These are phyloP conservation scores for Chaetomium olivaceum DNA, from an alignment of 2,329 filamentous ascomycete species.

Conservation along the genomic window DNA sequence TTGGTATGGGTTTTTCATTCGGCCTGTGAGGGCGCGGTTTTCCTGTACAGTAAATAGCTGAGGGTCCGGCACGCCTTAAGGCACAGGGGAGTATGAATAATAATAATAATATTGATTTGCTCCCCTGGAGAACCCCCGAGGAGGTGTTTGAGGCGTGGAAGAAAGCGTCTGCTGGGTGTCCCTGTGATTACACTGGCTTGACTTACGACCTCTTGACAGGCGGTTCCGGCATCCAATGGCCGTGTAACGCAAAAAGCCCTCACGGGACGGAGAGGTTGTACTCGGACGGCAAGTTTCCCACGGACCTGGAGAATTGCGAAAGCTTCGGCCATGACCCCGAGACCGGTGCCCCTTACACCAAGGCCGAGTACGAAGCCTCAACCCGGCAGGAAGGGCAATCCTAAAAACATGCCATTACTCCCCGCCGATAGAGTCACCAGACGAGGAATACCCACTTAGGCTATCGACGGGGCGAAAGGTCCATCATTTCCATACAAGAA, in stretches of 20 bases:
- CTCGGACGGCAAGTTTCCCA: constrained; percentile 39
- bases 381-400: constrained; percentile 40
- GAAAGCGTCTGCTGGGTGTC: constrained; percentile 38
- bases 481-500: constrained; percentile 42
- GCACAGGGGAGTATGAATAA: no score
- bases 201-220: constrained; percentile 40
- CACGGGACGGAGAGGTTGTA: constrained; percentile 40
- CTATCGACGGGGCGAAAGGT: constrained; percentile 40
- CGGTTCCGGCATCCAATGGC: constrained; percentile 43
- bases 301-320: constrained; percentile 41
- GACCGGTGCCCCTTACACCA: constrained; percentile 39
- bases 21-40: no score
- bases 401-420: constrained; percentile 40
- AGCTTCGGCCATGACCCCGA: constrained; percentile 42
- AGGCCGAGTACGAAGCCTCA: constrained; percentile 36
- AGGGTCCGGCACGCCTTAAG: no score
- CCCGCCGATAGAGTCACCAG: constrained; percentile 35
- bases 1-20: no score
- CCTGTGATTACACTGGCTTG: constrained; percentile 40
- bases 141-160: constrained; percentile 43
- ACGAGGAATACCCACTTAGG: constrained; percentile 39
- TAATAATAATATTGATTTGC: no score
- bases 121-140: constrained; percentile 37
- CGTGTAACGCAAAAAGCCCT: constrained; percentile 39
- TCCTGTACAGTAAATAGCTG: no score